A percentile compares a stretch with the other conserved stretches of the same genome.
phyloP scores from a whole-genome alignment of 192 early-diverging fungal genomes.

The Phycomyces blakesleeanus region DNA sequence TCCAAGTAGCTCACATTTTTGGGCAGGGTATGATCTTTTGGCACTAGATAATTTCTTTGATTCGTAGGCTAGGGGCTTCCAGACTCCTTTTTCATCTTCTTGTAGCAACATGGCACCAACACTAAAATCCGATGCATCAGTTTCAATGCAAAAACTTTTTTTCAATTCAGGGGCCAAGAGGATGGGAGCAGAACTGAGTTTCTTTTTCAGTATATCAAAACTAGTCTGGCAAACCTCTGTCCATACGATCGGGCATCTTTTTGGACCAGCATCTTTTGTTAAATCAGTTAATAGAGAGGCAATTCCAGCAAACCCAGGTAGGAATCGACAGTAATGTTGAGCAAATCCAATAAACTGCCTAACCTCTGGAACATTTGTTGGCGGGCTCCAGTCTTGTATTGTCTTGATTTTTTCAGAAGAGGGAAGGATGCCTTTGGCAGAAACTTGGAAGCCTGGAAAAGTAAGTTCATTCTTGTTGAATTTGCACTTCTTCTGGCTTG shows the following conservation, averaged over 20 bases:
- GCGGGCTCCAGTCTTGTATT: slow-evolving; percentile 19
- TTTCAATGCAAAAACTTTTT: slow-evolving; percentile 2
- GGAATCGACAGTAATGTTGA: slow-evolving; percentile 26
- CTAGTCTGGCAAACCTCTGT: neutral
- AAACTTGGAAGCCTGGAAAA: slow-evolving; percentile 32
- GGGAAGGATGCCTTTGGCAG: slow-evolving; percentile 17
- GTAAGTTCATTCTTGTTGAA: slow-evolving; percentile 7
- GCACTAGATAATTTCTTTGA: slow-evolving; percentile 26
- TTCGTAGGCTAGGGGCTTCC: slow-evolving; percentile 34
- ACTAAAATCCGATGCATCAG: slow-evolving; percentile 7
- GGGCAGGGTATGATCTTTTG: slow-evolving; percentile 25
- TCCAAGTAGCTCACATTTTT: slow-evolving; percentile 8
- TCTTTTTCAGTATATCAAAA: slow-evolving; percentile 1
- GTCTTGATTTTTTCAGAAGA: slow-evolving; percentile 22
- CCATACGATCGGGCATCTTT: slow-evolving; percentile 1
- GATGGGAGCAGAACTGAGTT: neutral
- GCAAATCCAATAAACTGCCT: slow-evolving; percentile 23
- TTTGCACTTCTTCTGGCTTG: slow-evolving; percentile 9
- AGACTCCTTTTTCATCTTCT: neutral
- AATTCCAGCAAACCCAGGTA: slow-evolving; percentile 19
- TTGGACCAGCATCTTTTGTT: neutral
- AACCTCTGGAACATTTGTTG: slow-evolving; percentile 15
- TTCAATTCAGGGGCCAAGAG: slow-evolving; percentile 9
- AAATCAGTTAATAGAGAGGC: slow-evolving; percentile 13
- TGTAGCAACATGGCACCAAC: neutral